Conservation (phyloP, 441 rosid species). For the Gossypium schwendimanii region DNA sequence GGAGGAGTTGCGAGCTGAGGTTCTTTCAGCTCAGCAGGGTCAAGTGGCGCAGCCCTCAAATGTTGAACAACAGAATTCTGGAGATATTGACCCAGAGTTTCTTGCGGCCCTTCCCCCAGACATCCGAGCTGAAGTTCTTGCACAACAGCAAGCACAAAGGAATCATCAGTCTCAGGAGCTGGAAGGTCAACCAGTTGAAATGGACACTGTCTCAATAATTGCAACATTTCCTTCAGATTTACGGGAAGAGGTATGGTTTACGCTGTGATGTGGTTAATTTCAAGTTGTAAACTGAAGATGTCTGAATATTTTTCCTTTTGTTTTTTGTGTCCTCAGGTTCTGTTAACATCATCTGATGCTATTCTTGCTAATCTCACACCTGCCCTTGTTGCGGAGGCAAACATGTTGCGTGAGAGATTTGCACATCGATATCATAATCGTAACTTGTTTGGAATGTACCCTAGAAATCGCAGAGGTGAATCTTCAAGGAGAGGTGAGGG, state of each 20-base stretch:
- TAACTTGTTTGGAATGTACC: conserved; percentile 84
- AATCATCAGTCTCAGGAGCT: conserved; percentile 91
- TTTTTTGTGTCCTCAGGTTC: conserved; percentile 50
- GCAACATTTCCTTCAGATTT: conserved; percentile 96
- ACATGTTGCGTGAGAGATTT: conserved; percentile 94
- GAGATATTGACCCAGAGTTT: conserved; percentile 95
- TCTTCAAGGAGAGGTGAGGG: conserved; percentile 86
- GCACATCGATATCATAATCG: conserved; percentile 89
- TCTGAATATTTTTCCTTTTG: background rate
- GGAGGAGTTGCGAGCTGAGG: conserved; percentile 96
- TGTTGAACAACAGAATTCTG: conserved; percentile 61
- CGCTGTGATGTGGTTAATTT: conserved; percentile 2
- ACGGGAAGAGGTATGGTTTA: conserved; percentile 78
- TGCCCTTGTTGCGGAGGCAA: conserved; percentile 98
- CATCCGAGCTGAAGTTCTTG: conserved; percentile 88
- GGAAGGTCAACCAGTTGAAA: conserved; percentile 99
- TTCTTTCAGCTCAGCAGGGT: conserved; percentile 87
- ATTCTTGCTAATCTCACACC: conserved; percentile 96
- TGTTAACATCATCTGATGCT: conserved; percentile 93
- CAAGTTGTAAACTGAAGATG: background rate
- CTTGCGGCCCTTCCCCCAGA: conserved; percentile 99
- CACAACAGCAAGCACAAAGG: conserved; percentile 96
- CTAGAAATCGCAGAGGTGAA: conserved; percentile 93
- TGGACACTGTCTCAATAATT: conserved; percentile 97
- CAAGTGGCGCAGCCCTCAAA: conserved; percentile 75